phyloP scores from a whole-genome alignment of 305 asterid species.

The Striga hermonthica region DNA sequence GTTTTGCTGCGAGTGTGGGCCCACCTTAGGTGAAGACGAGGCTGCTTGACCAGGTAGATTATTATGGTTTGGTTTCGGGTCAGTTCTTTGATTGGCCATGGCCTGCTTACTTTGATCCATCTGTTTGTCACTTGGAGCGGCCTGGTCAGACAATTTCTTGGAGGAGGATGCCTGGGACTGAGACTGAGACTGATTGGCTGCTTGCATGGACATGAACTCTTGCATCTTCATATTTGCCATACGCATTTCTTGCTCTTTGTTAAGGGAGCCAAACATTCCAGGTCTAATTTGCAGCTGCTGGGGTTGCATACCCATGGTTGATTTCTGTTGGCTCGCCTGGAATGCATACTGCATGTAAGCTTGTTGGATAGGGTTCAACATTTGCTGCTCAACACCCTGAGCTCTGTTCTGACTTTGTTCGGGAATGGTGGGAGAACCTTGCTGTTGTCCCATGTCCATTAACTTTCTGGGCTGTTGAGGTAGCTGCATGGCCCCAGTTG shows the following conservation, averaged over 20 bases:
- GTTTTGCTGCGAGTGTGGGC: slow-evolving; percentile 63
- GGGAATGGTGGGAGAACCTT: slow-evolving; percentile 56
- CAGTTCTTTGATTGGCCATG: slow-evolving; percentile 57
- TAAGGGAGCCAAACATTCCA: slow-evolving; percentile 60
- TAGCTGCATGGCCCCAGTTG: slow-evolving; percentile 67
- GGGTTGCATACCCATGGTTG: slow-evolving; percentile 63
- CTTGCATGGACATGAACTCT: slow-evolving; percentile 60
- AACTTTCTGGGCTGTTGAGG: slow-evolving; percentile 78
- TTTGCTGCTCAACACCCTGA: slow-evolving; percentile 80
- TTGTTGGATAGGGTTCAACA: slow-evolving; percentile 74
- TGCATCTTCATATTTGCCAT: slow-evolving; percentile 65
- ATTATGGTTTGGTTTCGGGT: slow-evolving; percentile 50
- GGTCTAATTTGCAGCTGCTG: slow-evolving; percentile 85
- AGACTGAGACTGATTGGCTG: slow-evolving; percentile 57
- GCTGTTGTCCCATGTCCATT: slow-evolving; percentile 71
- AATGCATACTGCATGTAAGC: slow-evolving; percentile 79
- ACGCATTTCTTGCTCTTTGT: slow-evolving; percentile 76
- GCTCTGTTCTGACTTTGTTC: slow-evolving; percentile 73
- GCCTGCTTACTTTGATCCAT: slow-evolving; percentile 57
- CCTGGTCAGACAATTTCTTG: slow-evolving; percentile 63
- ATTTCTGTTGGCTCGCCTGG: slow-evolving; percentile 79
- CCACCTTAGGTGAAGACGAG: slow-evolving; percentile 46
- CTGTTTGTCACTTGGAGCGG: slow-evolving; percentile 50
- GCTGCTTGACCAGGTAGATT: slow-evolving; percentile 61
- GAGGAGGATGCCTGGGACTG: slow-evolving; percentile 50